A percentile compares a stretch with the other conserved stretches of the same genome.
Evolutionary conservation across 768 basidiomycete species (phyloP).

Genomic region (Filobasidium floriforme): DNA sequence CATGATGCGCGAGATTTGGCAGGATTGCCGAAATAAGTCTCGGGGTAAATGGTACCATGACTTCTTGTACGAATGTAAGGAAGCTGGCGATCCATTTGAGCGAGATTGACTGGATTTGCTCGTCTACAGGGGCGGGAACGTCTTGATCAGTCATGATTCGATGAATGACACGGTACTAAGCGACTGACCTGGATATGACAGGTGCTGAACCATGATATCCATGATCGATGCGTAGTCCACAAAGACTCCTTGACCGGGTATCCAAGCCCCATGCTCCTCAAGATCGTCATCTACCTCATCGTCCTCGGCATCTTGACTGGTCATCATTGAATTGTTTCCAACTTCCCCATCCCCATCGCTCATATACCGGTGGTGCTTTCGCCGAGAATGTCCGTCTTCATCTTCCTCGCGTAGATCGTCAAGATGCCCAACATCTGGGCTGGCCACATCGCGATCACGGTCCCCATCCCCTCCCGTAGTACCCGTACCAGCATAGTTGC

Average conservation of each 20-base stretch:
- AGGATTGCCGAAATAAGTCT: slow-evolving; percentile 86
- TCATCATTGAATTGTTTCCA: slow-evolving; percentile 18
- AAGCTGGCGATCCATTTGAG: slow-evolving; percentile 88
- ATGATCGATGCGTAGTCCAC: slow-evolving; percentile 88
- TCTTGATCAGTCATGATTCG: neutral
- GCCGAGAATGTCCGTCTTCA: slow-evolving; percentile 23
- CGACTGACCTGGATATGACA: slow-evolving; percentile 65
- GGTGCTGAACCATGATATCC: slow-evolving; percentile 81
- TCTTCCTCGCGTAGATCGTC: slow-evolving; percentile 25
- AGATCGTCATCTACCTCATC: slow-evolving; percentile 44
- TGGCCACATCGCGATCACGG: slow-evolving; percentile 21
- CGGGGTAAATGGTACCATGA: slow-evolving; percentile 90
- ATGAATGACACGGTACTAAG: neutral
- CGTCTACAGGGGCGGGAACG: slow-evolving; percentile 54
- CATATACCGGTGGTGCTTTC: slow-evolving; percentile 8
- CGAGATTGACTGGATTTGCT: slow-evolving; percentile 91
- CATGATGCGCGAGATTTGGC: slow-evolving; percentile 88
- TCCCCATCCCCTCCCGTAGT: slow-evolving; percentile 22
- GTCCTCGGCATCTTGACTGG: slow-evolving; percentile 27
- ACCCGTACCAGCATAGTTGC: slow-evolving; percentile 17
- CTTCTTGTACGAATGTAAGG: slow-evolving; percentile 74
- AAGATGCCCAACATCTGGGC: slow-evolving; percentile 25
- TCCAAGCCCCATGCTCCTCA: slow-evolving; percentile 56
- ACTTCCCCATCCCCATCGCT: slow-evolving; percentile 10
- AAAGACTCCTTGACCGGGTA: slow-evolving; percentile 85